These are phyloP conservation scores for Zymoseptoria tritici DNA, from an alignment of 2,329 filamentous ascomycete genomes.

Conservation along the genomic window DNA sequence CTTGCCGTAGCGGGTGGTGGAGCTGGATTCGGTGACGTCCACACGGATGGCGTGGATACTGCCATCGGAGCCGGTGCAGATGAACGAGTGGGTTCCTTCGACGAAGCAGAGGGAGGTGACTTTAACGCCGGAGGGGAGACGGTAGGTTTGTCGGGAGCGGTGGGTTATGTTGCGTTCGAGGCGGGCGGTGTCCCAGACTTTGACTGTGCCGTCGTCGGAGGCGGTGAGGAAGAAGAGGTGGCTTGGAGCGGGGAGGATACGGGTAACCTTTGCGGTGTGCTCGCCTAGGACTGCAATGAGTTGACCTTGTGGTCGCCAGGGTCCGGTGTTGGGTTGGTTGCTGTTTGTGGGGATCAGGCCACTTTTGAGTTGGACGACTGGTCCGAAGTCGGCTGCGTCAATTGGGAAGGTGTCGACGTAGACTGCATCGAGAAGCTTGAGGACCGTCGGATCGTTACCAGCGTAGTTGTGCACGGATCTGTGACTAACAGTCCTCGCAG, in stretches of 20 bases:
- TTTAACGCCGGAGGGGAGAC: slow-evolving; percentile 60
- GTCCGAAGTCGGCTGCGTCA: slow-evolving; percentile 63
- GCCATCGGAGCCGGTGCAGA: slow-evolving; percentile 84
- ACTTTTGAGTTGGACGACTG: slow-evolving; percentile 62
- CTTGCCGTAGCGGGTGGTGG: slow-evolving; percentile 65
- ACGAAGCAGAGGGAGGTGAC: slow-evolving; percentile 84
- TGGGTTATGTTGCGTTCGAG: slow-evolving; percentile 88
- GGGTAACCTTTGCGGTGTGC: slow-evolving; percentile 73
- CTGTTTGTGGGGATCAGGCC: slow-evolving; percentile 37
- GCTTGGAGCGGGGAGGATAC: slow-evolving; percentile 76
- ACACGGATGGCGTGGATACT: slow-evolving; percentile 84
- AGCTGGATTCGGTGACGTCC: slow-evolving; percentile 51
- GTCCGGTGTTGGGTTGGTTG: slow-evolving; percentile 40
- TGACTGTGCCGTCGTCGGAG: slow-evolving; percentile 83
- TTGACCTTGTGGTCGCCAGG: slow-evolving; percentile 77
- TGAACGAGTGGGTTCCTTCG: slow-evolving; percentile 87
- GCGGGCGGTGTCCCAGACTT: slow-evolving; percentile 84
- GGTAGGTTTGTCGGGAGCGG: slow-evolving; percentile 77
- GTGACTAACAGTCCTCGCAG: slow-evolving; percentile 15
- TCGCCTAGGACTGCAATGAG: slow-evolving; percentile 85
- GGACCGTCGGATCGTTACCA: slow-evolving; percentile 61
- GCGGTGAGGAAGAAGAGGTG: slow-evolving; percentile 92
- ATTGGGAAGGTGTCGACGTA: slow-evolving; percentile 60
- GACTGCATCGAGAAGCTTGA: slow-evolving; percentile 70
- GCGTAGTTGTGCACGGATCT: slow-evolving; percentile 63